phyloP scores from a whole-genome alignment of 2,329 filamentous ascomycete genomes.

The Amauroascus verrucosus region DNA sequence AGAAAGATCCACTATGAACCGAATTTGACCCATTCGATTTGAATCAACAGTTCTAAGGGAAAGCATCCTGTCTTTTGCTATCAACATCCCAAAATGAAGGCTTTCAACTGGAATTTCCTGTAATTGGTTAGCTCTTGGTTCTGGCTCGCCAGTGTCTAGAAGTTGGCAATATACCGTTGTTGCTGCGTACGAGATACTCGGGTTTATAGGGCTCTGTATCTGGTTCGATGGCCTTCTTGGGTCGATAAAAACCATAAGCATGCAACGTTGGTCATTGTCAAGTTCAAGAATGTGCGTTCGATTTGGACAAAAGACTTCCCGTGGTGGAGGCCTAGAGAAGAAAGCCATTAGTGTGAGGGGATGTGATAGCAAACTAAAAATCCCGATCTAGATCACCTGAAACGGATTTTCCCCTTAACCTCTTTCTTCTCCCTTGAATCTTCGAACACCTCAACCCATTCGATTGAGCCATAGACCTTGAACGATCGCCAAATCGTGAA shows the following conservation, averaged over 20 bases:
- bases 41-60: conserved; percentile 43
- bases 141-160: neutral
- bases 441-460: conserved; percentile 48
- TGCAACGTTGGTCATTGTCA: conserved; percentile 17
- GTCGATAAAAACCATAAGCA: conserved; percentile 23
- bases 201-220: conserved; percentile 29
- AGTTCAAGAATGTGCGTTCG: conserved; percentile 24
- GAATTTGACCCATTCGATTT: conserved; percentile 19
- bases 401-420: conserved; percentile 42
- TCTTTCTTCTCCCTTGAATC: conserved; percentile 31
- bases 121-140: neutral
- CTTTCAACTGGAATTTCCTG: conserved; percentile 37
- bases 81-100: conserved; percentile 54
- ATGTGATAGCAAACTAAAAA: neutral
- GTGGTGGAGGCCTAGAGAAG: conserved; percentile 42
- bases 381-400: conserved; percentile 33
- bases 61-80: conserved; percentile 48
- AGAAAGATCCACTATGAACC: conserved; percentile 36
- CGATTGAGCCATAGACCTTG: conserved; percentile 43
- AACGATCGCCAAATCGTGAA: conserved; percentile 45
- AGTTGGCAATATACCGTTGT: conserved; percentile 26
- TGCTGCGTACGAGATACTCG: conserved; percentile 26
- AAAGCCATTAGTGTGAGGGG: neutral
- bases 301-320: conserved; percentile 41
- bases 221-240: conserved; percentile 15